Percentiles rank a stretch among this genome's conserved stretches.
These are phyloP conservation scores for Lobosporangium transversale DNA, from an alignment of 192 early-diverging fungal genomes.

Conservation along the genomic window DNA sequence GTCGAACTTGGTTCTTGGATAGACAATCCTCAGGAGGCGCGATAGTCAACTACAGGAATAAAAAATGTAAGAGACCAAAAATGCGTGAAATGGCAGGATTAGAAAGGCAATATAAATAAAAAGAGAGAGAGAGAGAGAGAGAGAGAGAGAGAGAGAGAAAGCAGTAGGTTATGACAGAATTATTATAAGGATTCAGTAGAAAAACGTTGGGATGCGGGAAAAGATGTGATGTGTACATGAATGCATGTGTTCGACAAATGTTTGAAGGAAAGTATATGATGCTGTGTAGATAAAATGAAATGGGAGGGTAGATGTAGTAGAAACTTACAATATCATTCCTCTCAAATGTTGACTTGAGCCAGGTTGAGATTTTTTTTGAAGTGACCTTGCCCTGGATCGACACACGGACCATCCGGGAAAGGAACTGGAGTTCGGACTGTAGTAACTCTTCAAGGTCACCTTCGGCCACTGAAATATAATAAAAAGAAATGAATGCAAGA, in stretches of 20 bases:
- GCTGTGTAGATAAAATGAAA: too few relatives aligned
- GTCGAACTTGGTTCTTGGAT: constrained; percentile 1
- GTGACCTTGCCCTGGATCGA: constrained; percentile 52
- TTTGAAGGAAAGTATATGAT: too few relatives aligned
- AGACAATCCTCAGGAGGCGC: constrained; percentile 14
- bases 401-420: constrained; percentile 39
- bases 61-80: too few relatives aligned
- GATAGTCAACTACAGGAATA: constrained; percentile 33
- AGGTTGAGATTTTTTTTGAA: constrained; percentile 47
- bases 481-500: neutral
- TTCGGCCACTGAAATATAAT: constrained; percentile 34
- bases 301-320: too few relatives aligned
- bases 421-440: constrained; percentile 30
- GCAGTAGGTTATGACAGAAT: too few relatives aligned
- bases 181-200: too few relatives aligned
- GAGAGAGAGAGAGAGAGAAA: too few relatives aligned
- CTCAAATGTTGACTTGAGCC: constrained; percentile 39
- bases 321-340: constrained; percentile 34
- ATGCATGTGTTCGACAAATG: too few relatives aligned
- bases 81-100: too few relatives aligned
- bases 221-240: too few relatives aligned
- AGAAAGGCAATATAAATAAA: neutral
- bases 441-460: constrained; percentile 28
- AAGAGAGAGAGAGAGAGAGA: neutral
- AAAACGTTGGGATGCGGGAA: too few relatives aligned